Percentiles rank a stretch among this genome's conserved stretches.
These are phyloP conservation scores for Phytophthora agathidicida DNA, from an alignment of 352 stramenopile genomes.

Conservation along the genomic window DNA sequence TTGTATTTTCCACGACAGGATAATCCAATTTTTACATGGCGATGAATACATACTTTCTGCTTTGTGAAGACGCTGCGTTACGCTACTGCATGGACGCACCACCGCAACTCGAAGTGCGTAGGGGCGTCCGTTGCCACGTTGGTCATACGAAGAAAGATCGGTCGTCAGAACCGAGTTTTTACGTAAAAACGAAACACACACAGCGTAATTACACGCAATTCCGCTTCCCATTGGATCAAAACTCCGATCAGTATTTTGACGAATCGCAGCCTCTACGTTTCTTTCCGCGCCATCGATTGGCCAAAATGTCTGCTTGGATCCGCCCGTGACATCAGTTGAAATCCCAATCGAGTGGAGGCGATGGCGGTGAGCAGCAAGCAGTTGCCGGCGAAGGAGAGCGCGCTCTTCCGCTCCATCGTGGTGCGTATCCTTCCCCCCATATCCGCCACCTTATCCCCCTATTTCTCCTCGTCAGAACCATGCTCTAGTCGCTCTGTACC, in stretches of 20 bases:
- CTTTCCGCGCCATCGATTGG: too few relatives aligned
- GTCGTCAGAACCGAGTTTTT: constrained; percentile 6
- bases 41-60: constrained; percentile 39
- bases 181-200: background rate
- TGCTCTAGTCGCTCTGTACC: background rate
- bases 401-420: constrained; percentile 96
- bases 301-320: constrained; percentile 3
- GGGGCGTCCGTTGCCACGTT: background rate
- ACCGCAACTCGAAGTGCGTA: background rate
- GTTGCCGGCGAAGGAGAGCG: constrained; percentile 94
- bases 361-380: constrained; percentile 68
- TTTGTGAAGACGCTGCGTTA: constrained; percentile 10
- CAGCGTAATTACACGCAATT: constrained; percentile 9
- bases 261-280: background rate
- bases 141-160: constrained; percentile 16
- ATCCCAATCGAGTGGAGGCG: constrained; percentile 24
- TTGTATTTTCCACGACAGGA: constrained; percentile 34
- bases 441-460: background rate
- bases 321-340: constrained; percentile 18
- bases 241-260: background rate
- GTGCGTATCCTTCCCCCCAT: constrained; percentile 40
- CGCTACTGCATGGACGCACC: background rate
- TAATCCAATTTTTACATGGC: constrained; percentile 32
- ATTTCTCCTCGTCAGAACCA: background rate
- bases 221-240: background rate